A percentile compares a stretch with the other conserved stretches of the same genome.
Evolutionary conservation across 345 rosid species (phyloP).

Genomic region (Lumnitzera littorea): DNA sequence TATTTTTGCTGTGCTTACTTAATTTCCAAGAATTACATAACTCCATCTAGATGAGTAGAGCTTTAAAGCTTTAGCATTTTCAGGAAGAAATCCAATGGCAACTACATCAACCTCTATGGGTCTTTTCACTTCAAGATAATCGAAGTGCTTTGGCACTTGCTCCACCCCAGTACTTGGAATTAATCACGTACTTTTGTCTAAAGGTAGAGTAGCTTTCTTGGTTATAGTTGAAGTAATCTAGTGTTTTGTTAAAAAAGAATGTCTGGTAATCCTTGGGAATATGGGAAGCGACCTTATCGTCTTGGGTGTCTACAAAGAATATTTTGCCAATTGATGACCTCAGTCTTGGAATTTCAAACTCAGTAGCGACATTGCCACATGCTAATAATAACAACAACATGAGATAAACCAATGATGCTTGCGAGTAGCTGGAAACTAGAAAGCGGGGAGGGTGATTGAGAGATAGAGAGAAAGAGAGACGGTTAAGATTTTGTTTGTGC

Average conservation of each 20-base stretch:
- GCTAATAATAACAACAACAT: too few species aligned
- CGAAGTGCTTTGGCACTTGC: constrained; percentile 33
- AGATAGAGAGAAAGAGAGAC: too few species aligned
- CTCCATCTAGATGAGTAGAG: constrained; percentile 40
- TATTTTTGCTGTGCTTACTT: too few species aligned
- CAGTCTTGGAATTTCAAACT: too few species aligned
- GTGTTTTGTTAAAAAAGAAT: constrained; percentile 27
- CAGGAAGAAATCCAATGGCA: constrained; percentile 20
- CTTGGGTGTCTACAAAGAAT: too few species aligned
- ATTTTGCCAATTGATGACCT: too few species aligned
- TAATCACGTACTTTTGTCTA: constrained; percentile 36
- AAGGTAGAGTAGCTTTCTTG: constrained; percentile 46
- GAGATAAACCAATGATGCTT: too few species aligned
- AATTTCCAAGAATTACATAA: constrained; percentile 6
- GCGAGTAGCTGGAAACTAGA: too few species aligned
- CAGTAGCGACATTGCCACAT: too few species aligned
- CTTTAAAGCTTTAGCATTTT: constrained; percentile 25
- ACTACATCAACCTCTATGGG: constrained; percentile 23
- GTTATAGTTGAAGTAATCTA: constrained; percentile 49
- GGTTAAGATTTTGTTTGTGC: too few species aligned
- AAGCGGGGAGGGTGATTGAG: too few species aligned
- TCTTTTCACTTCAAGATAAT: constrained; percentile 35
- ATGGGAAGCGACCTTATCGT: not conserved
- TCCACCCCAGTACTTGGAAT: constrained; percentile 45
- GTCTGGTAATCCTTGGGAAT: constrained; percentile 15